phyloP scores from a whole-genome alignment of 306 rosid species.

The Dalbergia cultrata region DNA sequence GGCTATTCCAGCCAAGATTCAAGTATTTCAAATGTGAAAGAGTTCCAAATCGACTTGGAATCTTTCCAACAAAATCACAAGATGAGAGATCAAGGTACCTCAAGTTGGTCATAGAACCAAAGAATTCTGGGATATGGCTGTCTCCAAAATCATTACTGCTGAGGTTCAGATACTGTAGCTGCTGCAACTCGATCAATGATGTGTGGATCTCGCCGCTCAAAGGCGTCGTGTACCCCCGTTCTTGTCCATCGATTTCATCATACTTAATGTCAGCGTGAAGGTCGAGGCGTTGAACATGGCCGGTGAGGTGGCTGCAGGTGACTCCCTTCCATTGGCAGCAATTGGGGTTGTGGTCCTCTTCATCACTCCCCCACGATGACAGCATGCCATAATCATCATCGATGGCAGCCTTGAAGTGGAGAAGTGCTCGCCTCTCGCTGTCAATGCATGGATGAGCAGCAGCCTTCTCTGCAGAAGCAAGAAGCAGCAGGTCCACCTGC shows the following conservation, averaged over 20 bases:
- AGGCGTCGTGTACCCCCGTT: neutral
- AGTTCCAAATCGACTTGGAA: slow-evolving; percentile 37
- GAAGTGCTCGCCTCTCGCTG: slow-evolving; percentile 35
- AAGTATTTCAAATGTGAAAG: slow-evolving; percentile 30
- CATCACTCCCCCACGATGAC: slow-evolving; percentile 29
- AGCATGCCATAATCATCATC: neutral
- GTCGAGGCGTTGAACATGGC: neutral
- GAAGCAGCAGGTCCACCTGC: neutral
- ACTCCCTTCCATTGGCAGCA: slow-evolving; percentile 45
- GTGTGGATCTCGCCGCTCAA: neutral
- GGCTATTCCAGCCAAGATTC: neutral
- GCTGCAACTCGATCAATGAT: slow-evolving; percentile 8
- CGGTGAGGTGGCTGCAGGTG: slow-evolving; percentile 28
- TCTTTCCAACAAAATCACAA: neutral
- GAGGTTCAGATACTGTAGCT: neutral
- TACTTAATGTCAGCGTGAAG: neutral
- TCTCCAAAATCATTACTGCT: neutral
- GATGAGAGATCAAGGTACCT: slow-evolving; percentile 12
- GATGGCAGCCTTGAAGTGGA: slow-evolving; percentile 31
- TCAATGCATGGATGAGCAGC: neutral
- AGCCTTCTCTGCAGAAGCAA: neutral
- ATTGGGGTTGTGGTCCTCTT: neutral
- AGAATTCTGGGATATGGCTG: neutral
- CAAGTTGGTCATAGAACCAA: slow-evolving; percentile 25
- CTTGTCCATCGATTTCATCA: too few relatives aligned